These are phyloP conservation scores for Acorus calamus DNA, from an alignment of 106 monocot genomes.

Conservation along the genomic window DNA sequence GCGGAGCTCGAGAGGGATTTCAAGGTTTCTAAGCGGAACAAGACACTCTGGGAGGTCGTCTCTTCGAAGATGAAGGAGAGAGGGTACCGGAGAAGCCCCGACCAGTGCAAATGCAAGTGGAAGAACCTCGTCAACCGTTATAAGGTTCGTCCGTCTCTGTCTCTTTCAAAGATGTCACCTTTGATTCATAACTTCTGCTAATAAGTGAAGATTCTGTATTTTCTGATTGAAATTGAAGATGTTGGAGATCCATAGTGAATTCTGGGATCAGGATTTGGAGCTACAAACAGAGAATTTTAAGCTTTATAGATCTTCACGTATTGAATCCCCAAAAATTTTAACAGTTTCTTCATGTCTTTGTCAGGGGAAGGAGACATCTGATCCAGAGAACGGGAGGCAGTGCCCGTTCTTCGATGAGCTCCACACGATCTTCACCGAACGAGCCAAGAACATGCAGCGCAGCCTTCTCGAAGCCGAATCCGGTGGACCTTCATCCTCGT, in stretches of 20 bases:
- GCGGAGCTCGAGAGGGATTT: constrained; percentile 65
- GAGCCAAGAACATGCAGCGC: constrained; percentile 66
- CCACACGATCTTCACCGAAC: constrained; percentile 73
- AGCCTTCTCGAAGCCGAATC: constrained; percentile 68
- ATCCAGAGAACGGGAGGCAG: constrained; percentile 64
- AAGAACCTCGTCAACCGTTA: constrained; percentile 90
- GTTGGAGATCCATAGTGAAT: too few relatives aligned
- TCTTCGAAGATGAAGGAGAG: constrained; percentile 45
- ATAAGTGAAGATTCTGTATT: too few relatives aligned
- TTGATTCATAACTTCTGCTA: neutral
- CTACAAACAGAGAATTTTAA: too few relatives aligned
- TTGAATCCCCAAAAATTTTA: neutral
- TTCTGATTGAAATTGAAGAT: too few relatives aligned
- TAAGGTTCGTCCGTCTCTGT: constrained; percentile 30
- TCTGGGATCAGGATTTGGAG: too few relatives aligned
- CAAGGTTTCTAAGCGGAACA: constrained; percentile 40
- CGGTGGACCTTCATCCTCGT: constrained; percentile 6
- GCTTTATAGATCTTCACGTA: too few relatives aligned
- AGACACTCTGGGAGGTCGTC: constrained; percentile 73
- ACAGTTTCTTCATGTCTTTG: neutral
- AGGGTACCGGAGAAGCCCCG: constrained; percentile 58
- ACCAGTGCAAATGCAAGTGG: constrained; percentile 95
- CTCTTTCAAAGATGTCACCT: neutral
- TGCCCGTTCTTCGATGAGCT: constrained; percentile 97
- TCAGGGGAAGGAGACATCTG: constrained; percentile 84